A percentile compares a stretch with the other conserved stretches of the same genome.
These are phyloP conservation scores for Cerrena zonata DNA, from an alignment of 1,284 basidiomycete species.

Conservation along the genomic window DNA sequence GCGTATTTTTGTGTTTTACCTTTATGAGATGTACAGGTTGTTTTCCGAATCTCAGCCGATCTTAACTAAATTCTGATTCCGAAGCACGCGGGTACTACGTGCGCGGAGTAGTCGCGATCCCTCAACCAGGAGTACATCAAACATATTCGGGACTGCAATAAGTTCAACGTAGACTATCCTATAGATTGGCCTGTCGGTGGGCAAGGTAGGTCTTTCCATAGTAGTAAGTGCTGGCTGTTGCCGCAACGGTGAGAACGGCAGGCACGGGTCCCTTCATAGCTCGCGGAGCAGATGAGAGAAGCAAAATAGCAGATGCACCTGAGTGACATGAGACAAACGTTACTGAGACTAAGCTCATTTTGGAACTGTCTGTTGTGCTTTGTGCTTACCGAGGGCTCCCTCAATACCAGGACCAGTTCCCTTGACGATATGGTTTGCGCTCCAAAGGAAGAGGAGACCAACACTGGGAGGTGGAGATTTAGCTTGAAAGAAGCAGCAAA, in stretches of 20 bases:
- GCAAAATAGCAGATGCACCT: conserved; percentile 74
- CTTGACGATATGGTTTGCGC: conserved; percentile 67
- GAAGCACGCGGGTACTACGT: neutral
- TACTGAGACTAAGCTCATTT: neutral
- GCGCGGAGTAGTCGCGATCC: too few species aligned
- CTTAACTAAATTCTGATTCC: neutral
- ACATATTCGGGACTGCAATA: too few species aligned
- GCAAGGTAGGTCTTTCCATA: conserved; percentile 62
- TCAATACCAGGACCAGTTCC: conserved; percentile 70
- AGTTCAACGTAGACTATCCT: neutral
- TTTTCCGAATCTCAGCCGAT: neutral
- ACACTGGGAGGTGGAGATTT: conserved; percentile 41
- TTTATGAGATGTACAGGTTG: neutral
- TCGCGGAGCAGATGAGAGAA: conserved; percentile 76
- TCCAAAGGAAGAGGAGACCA: conserved; percentile 71
- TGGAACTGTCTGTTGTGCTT: neutral
- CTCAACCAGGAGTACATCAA: too few species aligned
- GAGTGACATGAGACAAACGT: conserved; percentile 5
- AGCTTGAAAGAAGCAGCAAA: neutral
- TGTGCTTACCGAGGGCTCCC: conserved; percentile 62
- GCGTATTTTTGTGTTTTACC: neutral
- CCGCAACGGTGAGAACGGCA: conserved; percentile 57
- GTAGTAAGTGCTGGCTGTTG: conserved; percentile 58
- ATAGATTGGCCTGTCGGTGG: conserved; percentile 8
- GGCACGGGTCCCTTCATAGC: conserved; percentile 74